Evolutionary conservation across 345 rosid species (phyloP).

Genomic region (Mercurialis annua): DNA sequence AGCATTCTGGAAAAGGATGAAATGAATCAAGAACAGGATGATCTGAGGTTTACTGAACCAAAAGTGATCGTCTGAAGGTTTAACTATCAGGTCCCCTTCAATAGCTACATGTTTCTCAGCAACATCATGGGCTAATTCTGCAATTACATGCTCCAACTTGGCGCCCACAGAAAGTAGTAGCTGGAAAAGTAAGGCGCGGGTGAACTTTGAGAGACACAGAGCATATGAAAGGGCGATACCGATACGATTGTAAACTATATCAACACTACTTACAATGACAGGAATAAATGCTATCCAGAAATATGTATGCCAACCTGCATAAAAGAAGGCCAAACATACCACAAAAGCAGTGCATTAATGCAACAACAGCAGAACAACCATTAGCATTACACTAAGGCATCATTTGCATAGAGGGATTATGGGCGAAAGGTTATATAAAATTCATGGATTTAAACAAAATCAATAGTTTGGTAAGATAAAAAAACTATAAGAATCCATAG

Average conservation of each 20-base stretch:
- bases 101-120: conserved; percentile 20
- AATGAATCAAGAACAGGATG: conserved; percentile 66
- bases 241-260: neutral
- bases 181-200: conserved; percentile 28
- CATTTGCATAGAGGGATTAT: no score
- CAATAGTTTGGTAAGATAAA: no score
- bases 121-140: conserved; percentile 58
- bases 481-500: neutral
- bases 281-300: conserved; percentile 92
- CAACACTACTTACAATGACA: conserved; percentile 48
- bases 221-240: neutral
- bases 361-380: no score
- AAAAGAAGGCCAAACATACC: conserved; percentile 4
- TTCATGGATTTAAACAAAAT: no score
- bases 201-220: neutral
- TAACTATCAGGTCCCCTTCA: conserved; percentile 43
- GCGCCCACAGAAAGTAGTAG: conserved; percentile 81
- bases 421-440: no score
- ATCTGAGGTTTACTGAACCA: conserved; percentile 59
- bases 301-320: conserved; percentile 80
- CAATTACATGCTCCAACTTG: conserved; percentile 72
- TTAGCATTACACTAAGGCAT: no score
- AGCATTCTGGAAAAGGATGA: conserved; percentile 76
- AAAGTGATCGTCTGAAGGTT: conserved; percentile 73
- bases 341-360: no score